These are phyloP conservation scores for Tilletia indica DNA, from an alignment of 1,284 basidiomycete genomes.

Conservation along the genomic window DNA sequence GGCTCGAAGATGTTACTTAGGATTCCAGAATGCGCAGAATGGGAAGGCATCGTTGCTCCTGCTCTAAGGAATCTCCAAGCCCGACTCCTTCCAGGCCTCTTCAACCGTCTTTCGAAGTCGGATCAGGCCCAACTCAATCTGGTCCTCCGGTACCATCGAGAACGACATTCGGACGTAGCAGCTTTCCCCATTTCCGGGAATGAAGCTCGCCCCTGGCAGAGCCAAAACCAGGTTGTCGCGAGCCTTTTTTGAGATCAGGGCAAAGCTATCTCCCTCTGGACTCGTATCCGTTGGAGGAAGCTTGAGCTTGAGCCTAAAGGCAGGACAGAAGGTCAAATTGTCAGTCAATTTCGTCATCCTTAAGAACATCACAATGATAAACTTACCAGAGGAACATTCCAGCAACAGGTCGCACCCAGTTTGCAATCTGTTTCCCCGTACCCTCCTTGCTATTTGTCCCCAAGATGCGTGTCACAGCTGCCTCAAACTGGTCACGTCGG, in stretches of 20 bases:
- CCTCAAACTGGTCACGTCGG: constrained; percentile 77
- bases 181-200: constrained; percentile 40
- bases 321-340: neutral
- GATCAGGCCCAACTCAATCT: constrained; percentile 44
- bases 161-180: constrained; percentile 51
- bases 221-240: constrained; percentile 79
- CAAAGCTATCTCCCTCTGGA: constrained; percentile 67
- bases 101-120: constrained; percentile 41
- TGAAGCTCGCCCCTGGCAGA: constrained; percentile 68
- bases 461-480: constrained; percentile 71
- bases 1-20: no score
- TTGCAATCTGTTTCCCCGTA: constrained; percentile 28
- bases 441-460: constrained; percentile 64
- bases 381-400: constrained; percentile 61
- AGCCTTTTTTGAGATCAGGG: constrained; percentile 75
- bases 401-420: constrained; percentile 78
- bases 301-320: constrained; percentile 41
- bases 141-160: constrained; percentile 39
- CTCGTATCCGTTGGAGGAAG: constrained; percentile 33
- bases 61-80: constrained; percentile 17
- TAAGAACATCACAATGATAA: neutral
- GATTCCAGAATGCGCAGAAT: no score
- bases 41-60: neutral
- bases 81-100: constrained; percentile 45
- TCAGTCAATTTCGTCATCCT: neutral